These are phyloP conservation scores for Vitis labrusca DNA, from an alignment of 164 flowering plant species.

Conservation along the genomic window DNA sequence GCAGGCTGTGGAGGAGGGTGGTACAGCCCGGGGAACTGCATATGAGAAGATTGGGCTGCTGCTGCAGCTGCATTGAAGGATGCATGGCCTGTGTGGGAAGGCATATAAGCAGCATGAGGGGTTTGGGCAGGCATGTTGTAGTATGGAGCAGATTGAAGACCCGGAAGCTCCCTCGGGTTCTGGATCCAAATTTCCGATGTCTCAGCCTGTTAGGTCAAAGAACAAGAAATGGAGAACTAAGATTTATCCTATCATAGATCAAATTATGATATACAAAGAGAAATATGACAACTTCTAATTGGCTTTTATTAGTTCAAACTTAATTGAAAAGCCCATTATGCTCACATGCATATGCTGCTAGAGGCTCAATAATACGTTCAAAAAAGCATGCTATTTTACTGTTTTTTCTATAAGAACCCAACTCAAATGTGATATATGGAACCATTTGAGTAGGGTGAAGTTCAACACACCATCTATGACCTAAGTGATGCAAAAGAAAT, in stretches of 20 bases:
- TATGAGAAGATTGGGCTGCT: slow-evolving; percentile 63
- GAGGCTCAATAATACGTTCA: no score
- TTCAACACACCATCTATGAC: no score
- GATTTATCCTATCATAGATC: background rate
- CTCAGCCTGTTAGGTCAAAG: slow-evolving; percentile 60
- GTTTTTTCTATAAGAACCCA: no score
- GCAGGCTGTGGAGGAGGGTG: slow-evolving; percentile 61
- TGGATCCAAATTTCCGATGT: slow-evolving; percentile 89
- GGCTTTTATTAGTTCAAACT: no score
- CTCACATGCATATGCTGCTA: no score
- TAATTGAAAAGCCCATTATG: no score
- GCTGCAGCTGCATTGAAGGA: slow-evolving; percentile 68
- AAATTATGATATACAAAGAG: no score
- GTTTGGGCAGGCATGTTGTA: slow-evolving; percentile 79
- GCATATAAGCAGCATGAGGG: slow-evolving; percentile 79
- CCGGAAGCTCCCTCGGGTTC: slow-evolving; percentile 69
- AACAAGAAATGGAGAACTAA: background rate
- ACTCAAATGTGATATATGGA: no score
- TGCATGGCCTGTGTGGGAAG: slow-evolving; percentile 75
- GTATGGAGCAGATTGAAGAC: slow-evolving; percentile 72
- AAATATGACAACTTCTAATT: no score
- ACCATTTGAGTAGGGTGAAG: no score
- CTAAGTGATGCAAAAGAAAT: background rate
- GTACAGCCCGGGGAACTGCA: slow-evolving; percentile 82
- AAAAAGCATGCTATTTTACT: no score